Evolutionary conservation across 148 eudicot species (phyloP), one percentile per base, ranked within the genome.

Genomic region (Chenopodium quinoa): DNA sequence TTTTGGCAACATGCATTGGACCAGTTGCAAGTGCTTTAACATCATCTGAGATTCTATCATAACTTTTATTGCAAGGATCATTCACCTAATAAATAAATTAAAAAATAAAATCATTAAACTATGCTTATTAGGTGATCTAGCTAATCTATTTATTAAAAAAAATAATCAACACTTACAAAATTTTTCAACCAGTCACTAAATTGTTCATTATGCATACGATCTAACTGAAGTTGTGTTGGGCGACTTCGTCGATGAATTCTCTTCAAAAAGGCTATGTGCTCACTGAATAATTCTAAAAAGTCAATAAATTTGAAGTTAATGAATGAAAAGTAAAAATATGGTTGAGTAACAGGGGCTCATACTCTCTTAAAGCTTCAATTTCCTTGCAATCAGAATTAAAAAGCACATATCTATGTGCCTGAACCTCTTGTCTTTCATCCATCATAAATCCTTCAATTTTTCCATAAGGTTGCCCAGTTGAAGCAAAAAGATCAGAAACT

Each of bases 351-450:
- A 16, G 22, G 20, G 17, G 64, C 19, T 66, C 73, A 46, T 66
- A 78, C 80, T 78, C 63, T 78, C 73, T 27, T 78, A 78, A 20
- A 66, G 73, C 47, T 23, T 78, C 63, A 46, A 76, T 32, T 27
- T 78, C 60, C 54, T 67, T 66, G 72, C 23, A 32, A 60, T 60
- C 48, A 23, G 73, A 78, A 78, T 78, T 78, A 62, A 67, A 76
- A 76, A 78, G 80, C 34, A 78, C 73, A 78, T 78, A 78, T 66
- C 60, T 17, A 27, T 66, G 80, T 11, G 44, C 80, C 47, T 78
- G 73, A 66, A 11, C 47, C 23, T 46, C 67, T n/a, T 2, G 66
- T 19, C 25, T 78, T 20, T 78, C 80, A 78, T 78, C 62, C 73
- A 78, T 78, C 62, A 66, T 78, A 11, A 78, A 78, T 12, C 68